These are phyloP conservation scores for Spergularia azorica DNA, from an alignment of 179 eudicot genomes.

Conservation along the genomic window DNA sequence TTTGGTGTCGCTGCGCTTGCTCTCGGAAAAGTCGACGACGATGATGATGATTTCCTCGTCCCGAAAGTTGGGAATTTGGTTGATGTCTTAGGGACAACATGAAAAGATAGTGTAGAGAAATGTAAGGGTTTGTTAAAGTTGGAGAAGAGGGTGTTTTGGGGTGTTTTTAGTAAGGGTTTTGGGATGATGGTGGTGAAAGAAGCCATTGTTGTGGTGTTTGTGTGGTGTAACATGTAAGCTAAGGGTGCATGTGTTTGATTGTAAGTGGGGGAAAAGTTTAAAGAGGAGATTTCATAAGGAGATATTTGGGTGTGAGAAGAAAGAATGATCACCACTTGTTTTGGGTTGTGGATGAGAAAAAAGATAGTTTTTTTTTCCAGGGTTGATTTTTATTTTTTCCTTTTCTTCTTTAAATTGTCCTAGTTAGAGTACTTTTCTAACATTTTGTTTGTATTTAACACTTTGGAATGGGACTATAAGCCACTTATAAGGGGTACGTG, in stretches of 20 bases:
- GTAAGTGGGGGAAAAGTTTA: slow-evolving; percentile 8
- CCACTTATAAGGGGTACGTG: not conserved
- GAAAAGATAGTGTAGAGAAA: slow-evolving; percentile 9
- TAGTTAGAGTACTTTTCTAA: not conserved
- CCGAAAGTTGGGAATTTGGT: not conserved
- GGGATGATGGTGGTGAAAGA: slow-evolving; percentile 21
- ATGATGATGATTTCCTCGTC: not conserved
- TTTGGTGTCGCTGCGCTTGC: slow-evolving; percentile 24
- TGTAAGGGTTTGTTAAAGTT: slow-evolving; percentile 15
- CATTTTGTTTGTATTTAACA: not conserved
- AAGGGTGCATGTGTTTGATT: not conserved
- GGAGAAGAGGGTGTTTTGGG: not conserved
- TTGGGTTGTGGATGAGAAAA: slow-evolving; percentile 34
- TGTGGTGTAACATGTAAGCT: not conserved
- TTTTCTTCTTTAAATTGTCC: not conserved
- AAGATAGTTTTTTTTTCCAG: not conserved
- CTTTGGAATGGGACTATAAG: not conserved
- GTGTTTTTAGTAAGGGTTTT: slow-evolving; percentile 18
- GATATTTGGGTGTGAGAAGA: not conserved
- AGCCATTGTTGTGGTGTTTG: slow-evolving; percentile 24
- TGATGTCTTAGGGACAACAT: not conserved
- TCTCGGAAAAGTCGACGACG: not conserved
- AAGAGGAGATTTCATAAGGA: slow-evolving; percentile 9
- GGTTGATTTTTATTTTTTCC: not conserved
- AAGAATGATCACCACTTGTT: slow-evolving; percentile 25